Base-by-base conservation (phyloP, 176 grass and related monocot species). In the Triticum urartu region DNA sequence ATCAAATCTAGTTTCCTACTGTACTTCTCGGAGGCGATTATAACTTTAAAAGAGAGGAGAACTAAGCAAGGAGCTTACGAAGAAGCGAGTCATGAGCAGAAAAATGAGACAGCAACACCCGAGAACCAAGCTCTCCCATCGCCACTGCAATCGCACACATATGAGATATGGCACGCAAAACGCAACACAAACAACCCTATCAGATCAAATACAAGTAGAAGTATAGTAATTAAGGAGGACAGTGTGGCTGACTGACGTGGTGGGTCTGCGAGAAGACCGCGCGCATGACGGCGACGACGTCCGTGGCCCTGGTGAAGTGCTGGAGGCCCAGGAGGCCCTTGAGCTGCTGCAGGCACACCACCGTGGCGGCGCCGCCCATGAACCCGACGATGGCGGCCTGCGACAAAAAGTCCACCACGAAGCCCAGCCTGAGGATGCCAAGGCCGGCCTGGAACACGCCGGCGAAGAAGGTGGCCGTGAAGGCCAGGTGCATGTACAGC, bases 401-500 rank as follows among this genome's bases (percentile, higher is more conserved):
- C 26, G 93, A 95, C 6, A 95, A 63, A 50, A 95, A 90, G 67
- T 95, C 93, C 32, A 95, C 54, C 43, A 95, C 22, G 86, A 95
- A 95, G 0, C 90, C 90, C 0, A 95, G 86, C 50, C 93, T 80
- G 58, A 82, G 84, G 17, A 95, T 52, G 34, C 90, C 90, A 9
- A 92, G 79, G 66, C 78, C 28, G 2, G 86, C 75, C 86, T 90
- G 87, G 81, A 95, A 86, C 21, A 74, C 85, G 13, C 93, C 93
- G 10, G 93, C 86, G 85, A 95, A 90, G 88, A 95, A 95, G 11
- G 93, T 90, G 72, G 93, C 88, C 3, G 90, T 95, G 85, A 95
- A 92, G 17, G 80, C 88, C 14, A 95, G 77, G 36, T 68, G 79
- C 68, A 75, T 28, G 86, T 95, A 95, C 74, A 90, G 25, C 24